Evolutionary conservation across 2,329 filamentous ascomycete genomes (phyloP).

Genomic region (Cladosporium phlei): DNA sequence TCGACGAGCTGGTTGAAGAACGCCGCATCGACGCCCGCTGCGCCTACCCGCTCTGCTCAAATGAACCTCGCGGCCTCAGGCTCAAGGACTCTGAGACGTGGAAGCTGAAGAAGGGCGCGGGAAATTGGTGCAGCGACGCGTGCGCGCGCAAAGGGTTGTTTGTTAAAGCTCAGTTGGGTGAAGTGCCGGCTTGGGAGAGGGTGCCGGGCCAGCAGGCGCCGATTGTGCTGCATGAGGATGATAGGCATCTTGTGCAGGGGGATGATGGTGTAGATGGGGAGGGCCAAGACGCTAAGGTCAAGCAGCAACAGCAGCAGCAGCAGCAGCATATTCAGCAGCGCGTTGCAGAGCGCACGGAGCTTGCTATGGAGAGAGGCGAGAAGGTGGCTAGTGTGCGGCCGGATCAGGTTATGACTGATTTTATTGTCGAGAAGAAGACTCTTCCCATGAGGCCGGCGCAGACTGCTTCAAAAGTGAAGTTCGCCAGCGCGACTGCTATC

Average conservation of each 20-base stretch:
- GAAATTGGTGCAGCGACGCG: conserved; percentile 79
- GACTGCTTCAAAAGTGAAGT: neutral
- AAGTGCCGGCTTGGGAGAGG: conserved; percentile 81
- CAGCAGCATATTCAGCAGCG: no score
- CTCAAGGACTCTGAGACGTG: conserved; percentile 49
- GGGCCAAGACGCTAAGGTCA: neutral
- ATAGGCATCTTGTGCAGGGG: conserved; percentile 6
- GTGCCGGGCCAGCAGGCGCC: conserved; percentile 43
- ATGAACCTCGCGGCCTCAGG: conserved; percentile 50
- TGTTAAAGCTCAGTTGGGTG: conserved; percentile 80
- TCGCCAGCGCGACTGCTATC: conserved; percentile 5
- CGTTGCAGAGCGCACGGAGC: conserved; percentile 29
- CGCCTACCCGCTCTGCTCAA: conserved; percentile 75
- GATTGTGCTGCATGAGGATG: conserved; percentile 38
- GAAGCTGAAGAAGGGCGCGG: conserved; percentile 67
- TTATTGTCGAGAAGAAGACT: conserved; percentile 33
- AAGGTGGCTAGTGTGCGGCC: conserved; percentile 25
- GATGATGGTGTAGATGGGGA: neutral
- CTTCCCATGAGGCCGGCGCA: neutral
- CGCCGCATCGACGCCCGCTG: conserved; percentile 78
- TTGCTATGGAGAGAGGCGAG: conserved; percentile 44
- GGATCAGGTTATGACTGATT: conserved; percentile 29
- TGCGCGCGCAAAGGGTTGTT: conserved; percentile 80
- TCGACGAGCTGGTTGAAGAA: conserved; percentile 82
- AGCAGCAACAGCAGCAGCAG: no score